phyloP scores from a whole-genome alignment of 2,329 filamentous ascomycete species.

The Penicillium corylophilum region DNA sequence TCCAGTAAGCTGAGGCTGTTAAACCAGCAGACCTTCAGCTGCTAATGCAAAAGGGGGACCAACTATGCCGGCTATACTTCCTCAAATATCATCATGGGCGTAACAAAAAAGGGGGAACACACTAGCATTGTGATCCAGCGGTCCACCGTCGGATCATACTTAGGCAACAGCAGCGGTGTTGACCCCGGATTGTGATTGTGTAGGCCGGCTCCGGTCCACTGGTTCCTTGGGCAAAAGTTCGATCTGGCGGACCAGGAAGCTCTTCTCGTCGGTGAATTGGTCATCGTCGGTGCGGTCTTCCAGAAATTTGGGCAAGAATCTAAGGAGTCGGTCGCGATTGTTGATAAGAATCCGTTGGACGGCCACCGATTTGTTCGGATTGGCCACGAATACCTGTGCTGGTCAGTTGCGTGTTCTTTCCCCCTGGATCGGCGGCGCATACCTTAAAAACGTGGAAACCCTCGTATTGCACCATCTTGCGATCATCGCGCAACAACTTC shows the following conservation, averaged over 20 bases:
- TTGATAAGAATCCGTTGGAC: slow-evolving; percentile 95
- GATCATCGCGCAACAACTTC: slow-evolving; percentile 91
- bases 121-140: slow-evolving; percentile 8
- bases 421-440: slow-evolving; percentile 12
- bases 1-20: slow-evolving; percentile 18
- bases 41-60: slow-evolving; percentile 15
- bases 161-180: slow-evolving; percentile 32
- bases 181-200: slow-evolving; percentile 27
- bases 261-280: slow-evolving; percentile 97
- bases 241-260: slow-evolving; percentile 95
- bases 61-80: slow-evolving; percentile 10
- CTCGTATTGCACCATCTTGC: slow-evolving; percentile 99
- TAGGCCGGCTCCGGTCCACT: slow-evolving; percentile 34
- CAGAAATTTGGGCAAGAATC: slow-evolving; percentile 86
- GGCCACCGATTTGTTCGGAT: slow-evolving; percentile 94
- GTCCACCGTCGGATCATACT: slow-evolving; percentile 13
- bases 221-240: slow-evolving; percentile 48
- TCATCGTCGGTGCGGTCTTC: slow-evolving; percentile 96
- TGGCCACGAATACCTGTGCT: slow-evolving; percentile 83
- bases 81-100: slow-evolving; percentile 10
- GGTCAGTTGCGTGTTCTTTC: slow-evolving; percentile 20
- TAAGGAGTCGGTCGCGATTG: slow-evolving; percentile 87
- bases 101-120: slow-evolving; percentile 4
- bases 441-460: slow-evolving; percentile 98
- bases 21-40: slow-evolving; percentile 13